A percentile compares a stretch with the other conserved stretches of the same genome.
Conservation (phyloP, 352 stramenopile species). For the Phytophthora kernoviae region DNA sequence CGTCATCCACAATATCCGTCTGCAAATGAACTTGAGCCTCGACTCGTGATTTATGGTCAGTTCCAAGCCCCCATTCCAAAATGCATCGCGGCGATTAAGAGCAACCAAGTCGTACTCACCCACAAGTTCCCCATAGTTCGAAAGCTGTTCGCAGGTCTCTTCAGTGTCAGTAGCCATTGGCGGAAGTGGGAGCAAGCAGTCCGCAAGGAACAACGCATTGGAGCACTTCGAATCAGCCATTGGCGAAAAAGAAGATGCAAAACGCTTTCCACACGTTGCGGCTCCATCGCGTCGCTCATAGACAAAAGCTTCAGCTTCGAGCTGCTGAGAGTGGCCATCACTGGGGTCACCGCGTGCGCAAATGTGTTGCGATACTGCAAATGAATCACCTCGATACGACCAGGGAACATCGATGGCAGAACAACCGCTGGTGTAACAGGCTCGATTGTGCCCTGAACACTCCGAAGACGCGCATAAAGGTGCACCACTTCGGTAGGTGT, state of each 20-base stretch:
- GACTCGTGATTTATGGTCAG: constrained; percentile 3
- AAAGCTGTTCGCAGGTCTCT: constrained; percentile 35
- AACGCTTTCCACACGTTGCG: constrained; percentile 27
- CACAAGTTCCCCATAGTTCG: constrained; percentile 42
- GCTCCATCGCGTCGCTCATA: constrained; percentile 18
- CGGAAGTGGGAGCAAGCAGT: constrained; percentile 38
- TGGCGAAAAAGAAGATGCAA: constrained; percentile 43
- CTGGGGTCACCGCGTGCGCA: constrained; percentile 31
- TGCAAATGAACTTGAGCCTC: constrained; percentile 36
- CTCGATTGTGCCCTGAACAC: constrained; percentile 36
- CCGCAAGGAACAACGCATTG: constrained; percentile 32
- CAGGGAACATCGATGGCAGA: constrained; percentile 46
- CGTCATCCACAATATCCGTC: constrained; percentile 42
- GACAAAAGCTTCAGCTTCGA: constrained; percentile 27
- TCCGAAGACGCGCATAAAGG: constrained; percentile 34
- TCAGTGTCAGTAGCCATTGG: constrained; percentile 3
- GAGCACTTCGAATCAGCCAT: constrained; percentile 31
- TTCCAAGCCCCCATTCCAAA: constrained; percentile 27
- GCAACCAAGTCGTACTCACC: constrained; percentile 35
- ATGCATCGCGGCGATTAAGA: constrained; percentile 35
- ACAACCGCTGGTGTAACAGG: constrained; percentile 32
- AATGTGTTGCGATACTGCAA: constrained; percentile 56
- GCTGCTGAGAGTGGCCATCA: constrained; percentile 20
- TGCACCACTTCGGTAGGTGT: constrained; percentile 47
- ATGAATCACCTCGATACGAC: constrained; percentile 29